Percentiles rank a stretch among this genome's conserved stretches.
These are phyloP conservation scores for Xylaria sp. DNA, from an alignment of 2,329 filamentous ascomycete genomes.

Conservation along the genomic window DNA sequence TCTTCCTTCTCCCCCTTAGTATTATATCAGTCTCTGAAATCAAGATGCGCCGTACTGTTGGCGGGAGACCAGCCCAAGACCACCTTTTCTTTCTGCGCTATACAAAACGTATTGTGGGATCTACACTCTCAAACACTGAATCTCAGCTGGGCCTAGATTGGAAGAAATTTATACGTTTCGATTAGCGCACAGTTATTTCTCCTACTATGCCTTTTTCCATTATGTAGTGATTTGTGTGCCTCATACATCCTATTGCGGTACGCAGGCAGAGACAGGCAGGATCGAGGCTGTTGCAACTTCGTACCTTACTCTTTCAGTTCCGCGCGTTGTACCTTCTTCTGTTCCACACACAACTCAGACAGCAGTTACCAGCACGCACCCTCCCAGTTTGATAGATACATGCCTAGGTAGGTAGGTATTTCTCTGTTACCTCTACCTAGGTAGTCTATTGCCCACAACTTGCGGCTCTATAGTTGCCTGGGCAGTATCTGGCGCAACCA, in stretches of 20 bases:
- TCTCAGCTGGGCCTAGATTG: too few species aligned
- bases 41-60: too few species aligned
- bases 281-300: constrained; percentile 5
- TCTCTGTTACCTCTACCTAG: too few species aligned
- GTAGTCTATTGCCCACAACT: background rate
- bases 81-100: too few species aligned
- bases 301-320: background rate
- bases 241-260: background rate
- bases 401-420: background rate
- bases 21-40: too few species aligned
- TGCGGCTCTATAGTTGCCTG: background rate
- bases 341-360: background rate
- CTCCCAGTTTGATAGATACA: background rate
- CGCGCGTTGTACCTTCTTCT: constrained; percentile 4
- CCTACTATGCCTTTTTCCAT: background rate
- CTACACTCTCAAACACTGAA: background rate
- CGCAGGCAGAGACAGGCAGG: background rate
- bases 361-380: background rate
- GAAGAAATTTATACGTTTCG: background rate
- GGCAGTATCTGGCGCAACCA: background rate
- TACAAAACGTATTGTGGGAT: background rate
- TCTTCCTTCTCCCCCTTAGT: too few species aligned
- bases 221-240: background rate
- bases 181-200: background rate
- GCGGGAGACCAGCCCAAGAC: too few species aligned